Conservation (phyloP, 2,329 filamentous ascomycete genomes). For the Hymenoscyphus repandus region DNA sequence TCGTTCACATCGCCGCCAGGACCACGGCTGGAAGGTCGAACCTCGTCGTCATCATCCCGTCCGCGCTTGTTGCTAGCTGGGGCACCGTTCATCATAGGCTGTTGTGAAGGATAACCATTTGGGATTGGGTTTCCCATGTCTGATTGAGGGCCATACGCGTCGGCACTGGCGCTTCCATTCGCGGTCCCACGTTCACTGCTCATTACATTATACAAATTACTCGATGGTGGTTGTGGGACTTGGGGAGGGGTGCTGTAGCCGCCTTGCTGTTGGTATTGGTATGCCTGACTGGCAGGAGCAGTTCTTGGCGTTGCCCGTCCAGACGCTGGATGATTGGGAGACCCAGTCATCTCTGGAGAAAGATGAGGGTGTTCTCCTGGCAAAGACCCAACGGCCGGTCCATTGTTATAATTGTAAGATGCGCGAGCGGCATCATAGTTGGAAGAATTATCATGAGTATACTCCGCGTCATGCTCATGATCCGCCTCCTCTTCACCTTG, state of each 20-base stretch:
- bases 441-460: constrained; percentile 74
- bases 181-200: constrained; percentile 67
- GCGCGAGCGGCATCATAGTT: constrained; percentile 67
- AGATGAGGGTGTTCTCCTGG: constrained; percentile 71
- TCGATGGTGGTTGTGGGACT: constrained; percentile 58
- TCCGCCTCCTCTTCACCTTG: constrained; percentile 62
- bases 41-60: constrained; percentile 41
- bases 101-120: constrained; percentile 59
- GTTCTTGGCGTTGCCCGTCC: constrained; percentile 84
- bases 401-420: constrained; percentile 71
- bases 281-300: constrained; percentile 62
- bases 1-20: constrained; percentile 52
- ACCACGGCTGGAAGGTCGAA: constrained; percentile 54
- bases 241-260: constrained; percentile 76
- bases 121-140: constrained; percentile 52
- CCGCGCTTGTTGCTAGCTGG: constrained; percentile 37
- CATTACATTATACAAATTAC: constrained; percentile 85
- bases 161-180: constrained; percentile 60
- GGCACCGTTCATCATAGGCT: constrained; percentile 61
- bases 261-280: constrained; percentile 59
- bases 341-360: constrained; percentile 76
- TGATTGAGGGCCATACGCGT: constrained; percentile 64
- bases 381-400: constrained; percentile 59
- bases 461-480: constrained; percentile 76
- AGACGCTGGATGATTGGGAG: constrained; percentile 73